These are phyloP conservation scores for Sporothrix euskadiensis DNA, from an alignment of 2,329 filamentous ascomycete species.

Conservation along the genomic window DNA sequence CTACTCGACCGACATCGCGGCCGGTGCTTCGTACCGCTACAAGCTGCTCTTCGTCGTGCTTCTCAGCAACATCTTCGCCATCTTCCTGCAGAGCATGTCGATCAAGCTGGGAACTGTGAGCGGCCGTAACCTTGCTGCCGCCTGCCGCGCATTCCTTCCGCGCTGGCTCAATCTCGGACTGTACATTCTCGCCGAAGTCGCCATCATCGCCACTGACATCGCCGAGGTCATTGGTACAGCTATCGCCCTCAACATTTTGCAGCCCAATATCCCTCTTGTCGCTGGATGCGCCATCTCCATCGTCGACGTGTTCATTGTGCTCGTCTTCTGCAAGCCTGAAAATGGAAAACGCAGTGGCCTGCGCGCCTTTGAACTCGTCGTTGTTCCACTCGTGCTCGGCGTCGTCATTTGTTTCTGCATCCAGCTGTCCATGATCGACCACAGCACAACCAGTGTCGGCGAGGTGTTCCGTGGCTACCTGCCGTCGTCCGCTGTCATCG, in stretches of 20 bases:
- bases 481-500: constrained; percentile 59
- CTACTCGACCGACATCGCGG: constrained; percentile 67
- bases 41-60: constrained; percentile 67
- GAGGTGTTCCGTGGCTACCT: constrained; percentile 66
- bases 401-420: constrained; percentile 72
- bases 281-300: constrained; percentile 70
- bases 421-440: constrained; percentile 62
- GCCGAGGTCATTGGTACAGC: constrained; percentile 72
- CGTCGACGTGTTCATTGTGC: constrained; percentile 65
- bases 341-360: constrained; percentile 59
- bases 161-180: constrained; percentile 63
- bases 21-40: constrained; percentile 66
- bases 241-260: constrained; percentile 67
- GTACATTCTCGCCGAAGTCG: constrained; percentile 62
- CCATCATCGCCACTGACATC: constrained; percentile 71
- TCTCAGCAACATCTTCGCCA: constrained; percentile 69
- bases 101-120: constrained; percentile 70
- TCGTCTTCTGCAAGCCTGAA: constrained; percentile 60
- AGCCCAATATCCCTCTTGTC: constrained; percentile 64
- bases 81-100: constrained; percentile 67
- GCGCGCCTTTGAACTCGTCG: constrained; percentile 65
- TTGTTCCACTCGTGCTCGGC: constrained; percentile 63
- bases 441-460: constrained; percentile 53
- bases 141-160: constrained; percentile 65
- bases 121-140: constrained; percentile 65